These are phyloP conservation scores for Hypoxylon rickii DNA, from an alignment of 495 filamentous ascomycete species.

Conservation along the genomic window DNA sequence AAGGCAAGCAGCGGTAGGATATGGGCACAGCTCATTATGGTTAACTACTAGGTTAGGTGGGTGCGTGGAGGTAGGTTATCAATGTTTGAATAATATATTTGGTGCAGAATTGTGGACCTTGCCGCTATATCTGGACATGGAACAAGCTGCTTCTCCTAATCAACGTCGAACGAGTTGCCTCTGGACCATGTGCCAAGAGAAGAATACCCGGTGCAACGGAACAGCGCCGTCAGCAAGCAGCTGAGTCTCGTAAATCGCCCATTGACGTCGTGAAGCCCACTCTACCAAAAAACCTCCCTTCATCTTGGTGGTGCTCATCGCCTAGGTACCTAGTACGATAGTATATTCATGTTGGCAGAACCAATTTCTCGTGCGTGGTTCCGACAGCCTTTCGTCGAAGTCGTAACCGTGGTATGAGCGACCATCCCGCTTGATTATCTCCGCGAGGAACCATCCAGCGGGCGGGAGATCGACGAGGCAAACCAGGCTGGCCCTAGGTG, in stretches of 20 bases:
- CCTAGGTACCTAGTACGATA: constrained; percentile 10
- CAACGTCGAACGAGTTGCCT: constrained; percentile 7
- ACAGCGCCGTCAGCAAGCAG: constrained; percentile 32
- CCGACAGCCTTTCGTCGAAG: constrained; percentile 22
- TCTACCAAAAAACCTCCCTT: constrained; percentile 22
- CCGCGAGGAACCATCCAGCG: constrained; percentile 12
- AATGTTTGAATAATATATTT: neutral
- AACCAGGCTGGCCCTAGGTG: constrained; percentile 22
- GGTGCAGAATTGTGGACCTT: constrained; percentile 1
- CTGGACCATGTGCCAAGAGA: constrained; percentile 13
- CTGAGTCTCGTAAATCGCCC: constrained; percentile 35
- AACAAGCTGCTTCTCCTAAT: constrained; percentile 12
- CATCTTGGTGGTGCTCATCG: constrained; percentile 14
- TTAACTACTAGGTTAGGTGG: too few species aligned
- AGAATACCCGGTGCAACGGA: constrained; percentile 26
- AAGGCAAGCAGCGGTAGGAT: neutral
- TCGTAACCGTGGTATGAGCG: constrained; percentile 8
- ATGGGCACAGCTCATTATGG: too few species aligned
- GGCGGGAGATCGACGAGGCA: constrained; percentile 34
- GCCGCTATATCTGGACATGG: constrained; percentile 12
- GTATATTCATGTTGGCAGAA: constrained; percentile 4
- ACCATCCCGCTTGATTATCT: constrained; percentile 7
- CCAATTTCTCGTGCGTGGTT: too few species aligned
- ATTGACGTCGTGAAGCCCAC: constrained; percentile 27
- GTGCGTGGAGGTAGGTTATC: too few species aligned